Percentiles rank a stretch among this genome's conserved stretches.
Conservation (phyloP, 2,329 filamentous ascomycete genomes). For the Penicillium glabrum region DNA sequence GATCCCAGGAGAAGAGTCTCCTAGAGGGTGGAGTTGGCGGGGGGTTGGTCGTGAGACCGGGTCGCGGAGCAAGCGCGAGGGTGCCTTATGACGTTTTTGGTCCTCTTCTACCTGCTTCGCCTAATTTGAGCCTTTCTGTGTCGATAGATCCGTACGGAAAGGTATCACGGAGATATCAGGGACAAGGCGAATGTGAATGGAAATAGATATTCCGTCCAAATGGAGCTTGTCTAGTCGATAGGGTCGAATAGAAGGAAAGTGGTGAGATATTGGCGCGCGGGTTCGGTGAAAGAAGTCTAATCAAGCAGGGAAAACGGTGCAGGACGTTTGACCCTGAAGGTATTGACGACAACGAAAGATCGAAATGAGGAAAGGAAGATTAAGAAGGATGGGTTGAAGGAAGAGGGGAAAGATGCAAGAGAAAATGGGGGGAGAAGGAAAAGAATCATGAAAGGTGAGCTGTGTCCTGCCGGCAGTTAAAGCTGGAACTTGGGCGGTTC, state of each 20-base stretch:
- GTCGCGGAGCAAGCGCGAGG: slow-evolving; percentile 32
- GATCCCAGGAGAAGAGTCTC: slow-evolving; percentile 29
- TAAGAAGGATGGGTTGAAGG: slow-evolving; percentile 14
- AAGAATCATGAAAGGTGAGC: slow-evolving; percentile 25
- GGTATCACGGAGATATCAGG: neutral
- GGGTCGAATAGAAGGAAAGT: slow-evolving; percentile 20
- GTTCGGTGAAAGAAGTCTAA: slow-evolving; percentile 23
- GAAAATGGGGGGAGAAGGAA: slow-evolving; percentile 11
- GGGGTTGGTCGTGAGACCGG: slow-evolving; percentile 28
- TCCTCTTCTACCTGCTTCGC: slow-evolving; percentile 27
- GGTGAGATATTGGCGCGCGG: slow-evolving; percentile 23
- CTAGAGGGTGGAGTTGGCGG: slow-evolving; percentile 23
- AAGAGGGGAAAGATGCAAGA: slow-evolving; percentile 9
- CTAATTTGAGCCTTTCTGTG: slow-evolving; percentile 23
- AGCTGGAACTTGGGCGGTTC: slow-evolving; percentile 4
- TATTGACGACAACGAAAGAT: slow-evolving; percentile 15
- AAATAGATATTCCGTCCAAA: neutral
- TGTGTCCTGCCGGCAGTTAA: slow-evolving; percentile 20
- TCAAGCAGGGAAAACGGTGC: slow-evolving; percentile 40
- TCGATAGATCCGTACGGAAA: neutral
- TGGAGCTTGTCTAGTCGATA: neutral
- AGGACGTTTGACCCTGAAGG: slow-evolving; percentile 37
- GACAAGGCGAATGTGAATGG: neutral
- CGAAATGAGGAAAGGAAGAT: neutral
- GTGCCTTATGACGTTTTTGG: slow-evolving; percentile 42